These are phyloP conservation scores for Corymbia maculata DNA, from an alignment of 345 rosid genomes.

Conservation along the genomic window DNA sequence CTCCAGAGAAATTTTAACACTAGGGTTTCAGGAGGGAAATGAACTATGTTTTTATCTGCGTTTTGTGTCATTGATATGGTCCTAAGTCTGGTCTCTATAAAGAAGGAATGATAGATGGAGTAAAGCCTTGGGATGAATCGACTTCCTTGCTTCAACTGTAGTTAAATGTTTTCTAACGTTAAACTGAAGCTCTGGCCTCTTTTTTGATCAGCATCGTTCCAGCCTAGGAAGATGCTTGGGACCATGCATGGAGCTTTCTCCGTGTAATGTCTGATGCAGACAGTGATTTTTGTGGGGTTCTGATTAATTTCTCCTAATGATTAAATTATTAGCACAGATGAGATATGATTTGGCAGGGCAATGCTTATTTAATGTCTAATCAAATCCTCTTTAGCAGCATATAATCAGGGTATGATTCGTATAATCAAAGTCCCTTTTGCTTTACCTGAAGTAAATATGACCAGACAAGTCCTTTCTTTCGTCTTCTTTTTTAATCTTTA, in stretches of 20 bases:
- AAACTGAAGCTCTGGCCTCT: background rate
- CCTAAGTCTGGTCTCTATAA: background rate
- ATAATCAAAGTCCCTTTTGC: background rate
- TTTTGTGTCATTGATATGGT: background rate
- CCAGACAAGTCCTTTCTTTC: background rate
- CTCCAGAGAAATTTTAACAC: background rate
- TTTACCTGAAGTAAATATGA: background rate
- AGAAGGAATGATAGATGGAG: background rate
- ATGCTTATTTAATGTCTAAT: background rate
- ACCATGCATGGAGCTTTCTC: background rate
- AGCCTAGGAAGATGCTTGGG: background rate
- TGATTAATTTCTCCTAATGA: background rate
- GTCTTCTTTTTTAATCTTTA: background rate
- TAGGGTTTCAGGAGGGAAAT: background rate
- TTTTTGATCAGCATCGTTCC: background rate
- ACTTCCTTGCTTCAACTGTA: slow-evolving; percentile 67
- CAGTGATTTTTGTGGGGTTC: background rate
- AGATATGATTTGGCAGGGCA: background rate
- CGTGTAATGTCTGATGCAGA: background rate
- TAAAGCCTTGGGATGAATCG: slow-evolving; percentile 21
- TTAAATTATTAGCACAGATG: background rate
- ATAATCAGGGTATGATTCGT: background rate
- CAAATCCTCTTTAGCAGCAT: background rate
- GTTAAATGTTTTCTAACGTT: slow-evolving; percentile 10
- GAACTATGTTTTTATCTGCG: background rate